Evolutionary conservation across 495 filamentous ascomycete species (phyloP), one percentile per base, ranked within the genome.

Genomic region (Astrothelium macrocarpum): DNA sequence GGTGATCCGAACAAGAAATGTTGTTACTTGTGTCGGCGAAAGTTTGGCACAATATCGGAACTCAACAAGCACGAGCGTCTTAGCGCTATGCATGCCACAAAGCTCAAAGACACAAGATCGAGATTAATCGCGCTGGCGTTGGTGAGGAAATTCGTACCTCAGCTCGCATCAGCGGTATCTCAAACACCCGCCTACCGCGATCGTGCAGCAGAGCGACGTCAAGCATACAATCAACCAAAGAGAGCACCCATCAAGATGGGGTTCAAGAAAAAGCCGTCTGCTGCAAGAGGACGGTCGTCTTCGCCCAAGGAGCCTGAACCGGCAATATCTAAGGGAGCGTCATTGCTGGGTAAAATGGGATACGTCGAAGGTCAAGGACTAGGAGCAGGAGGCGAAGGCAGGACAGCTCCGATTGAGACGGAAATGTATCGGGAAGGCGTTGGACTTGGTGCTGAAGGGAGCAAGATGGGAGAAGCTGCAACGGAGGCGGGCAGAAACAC

Each of bases 301-400:
- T 32, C 65, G 45, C 4, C 68, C 69, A 29, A 67, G 65, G 66
- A 72, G 2, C 71, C 75, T 16, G 49, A 26, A 29, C 80, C 81
- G 62, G 64, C 70, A 4, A 74, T 73, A 1, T 92, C 89, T n/a
- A 96, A 92, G 76, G 92, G 91, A 28, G 88, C 89, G 5, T 84
- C 87, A 0, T 77, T 97, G 34, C 81, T 97, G 7, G 85, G 87
- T 59, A 96, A 95, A 77, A 95, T 96, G 90, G 91, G 91, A 18
- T 96, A 89, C 89, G 85, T 80, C 14, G 83, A 83, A 1, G 91
- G 91, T 0, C 81, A 85, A 62, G 92, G 92, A 1, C 78, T 97
- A 23, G 92, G 92, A 49, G 89, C 87, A 1, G 82, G 87, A 67
- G 89, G 91, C 0, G 85, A 85, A 1, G 92, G 91, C 2, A 82